Conservation (phyloP, 805 yeast genomes). For the Zygoascus tannicola region DNA sequence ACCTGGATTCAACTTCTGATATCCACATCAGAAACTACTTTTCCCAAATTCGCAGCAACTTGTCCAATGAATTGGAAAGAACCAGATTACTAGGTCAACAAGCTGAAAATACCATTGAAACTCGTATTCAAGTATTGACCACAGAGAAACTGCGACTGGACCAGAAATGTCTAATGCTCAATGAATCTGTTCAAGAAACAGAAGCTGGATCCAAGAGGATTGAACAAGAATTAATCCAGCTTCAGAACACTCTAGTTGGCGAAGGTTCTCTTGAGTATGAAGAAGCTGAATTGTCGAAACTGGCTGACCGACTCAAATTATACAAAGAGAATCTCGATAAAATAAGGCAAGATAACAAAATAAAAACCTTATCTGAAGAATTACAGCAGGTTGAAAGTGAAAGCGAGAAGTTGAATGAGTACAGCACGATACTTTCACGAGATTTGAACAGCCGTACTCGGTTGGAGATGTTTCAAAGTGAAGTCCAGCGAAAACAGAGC, state of each 20-base stretch:
- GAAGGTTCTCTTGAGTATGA: constrained; percentile 42
- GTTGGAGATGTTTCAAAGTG: constrained; percentile 37
- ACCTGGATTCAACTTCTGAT: not conserved
- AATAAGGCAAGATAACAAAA: constrained; percentile 2
- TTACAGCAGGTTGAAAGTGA: constrained; percentile 16
- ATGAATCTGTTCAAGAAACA: constrained; percentile 4
- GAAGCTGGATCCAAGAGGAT: constrained; percentile 32
- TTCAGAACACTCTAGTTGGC: constrained; percentile 26
- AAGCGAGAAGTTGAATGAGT: constrained; percentile 44
- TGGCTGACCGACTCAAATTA: constrained; percentile 29
- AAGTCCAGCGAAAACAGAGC: constrained; percentile 26
- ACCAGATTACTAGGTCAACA: constrained; percentile 17
- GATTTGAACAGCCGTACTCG: constrained; percentile 54
- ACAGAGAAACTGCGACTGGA: constrained; percentile 19
- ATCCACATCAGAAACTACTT: not conserved
- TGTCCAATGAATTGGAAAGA: constrained; percentile 7
- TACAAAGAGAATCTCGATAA: constrained; percentile 10
- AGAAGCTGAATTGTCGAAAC: constrained; percentile 33
- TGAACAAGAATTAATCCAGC: constrained; percentile 31
- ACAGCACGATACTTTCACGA: constrained; percentile 42
- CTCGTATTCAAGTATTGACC: constrained; percentile 18
- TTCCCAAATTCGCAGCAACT: not conserved
- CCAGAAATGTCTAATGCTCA: constrained; percentile 15
- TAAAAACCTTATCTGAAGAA: constrained; percentile 6
- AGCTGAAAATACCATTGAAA: constrained; percentile 24